phyloP scores from a whole-genome alignment of 148 eudicot species.

The Arbutus unedo region DNA sequence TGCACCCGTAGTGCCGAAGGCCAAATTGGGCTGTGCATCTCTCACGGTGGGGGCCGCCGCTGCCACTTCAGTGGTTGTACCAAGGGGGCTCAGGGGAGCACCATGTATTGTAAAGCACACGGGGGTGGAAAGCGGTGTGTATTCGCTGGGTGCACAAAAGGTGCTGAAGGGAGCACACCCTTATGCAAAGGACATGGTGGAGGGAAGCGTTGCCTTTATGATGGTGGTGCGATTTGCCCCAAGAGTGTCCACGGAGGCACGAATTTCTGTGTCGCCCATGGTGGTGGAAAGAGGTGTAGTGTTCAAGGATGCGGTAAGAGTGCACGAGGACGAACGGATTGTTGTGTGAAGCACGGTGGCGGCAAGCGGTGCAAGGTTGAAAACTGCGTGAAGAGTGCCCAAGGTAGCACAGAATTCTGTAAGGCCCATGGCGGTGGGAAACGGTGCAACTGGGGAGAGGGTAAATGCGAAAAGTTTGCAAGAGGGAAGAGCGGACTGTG shows the following conservation, averaged over 20 bases:
- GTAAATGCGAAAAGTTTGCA: conserved; percentile 91
- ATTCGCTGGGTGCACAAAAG: conserved; percentile 83
- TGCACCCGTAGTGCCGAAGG: conserved; percentile 93
- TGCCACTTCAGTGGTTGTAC: conserved; percentile 58
- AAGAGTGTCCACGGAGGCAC: conserved; percentile 98
- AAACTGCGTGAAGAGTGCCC: conserved; percentile 84
- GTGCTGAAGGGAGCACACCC: conserved; percentile 97
- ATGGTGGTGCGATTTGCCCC: conserved; percentile 95
- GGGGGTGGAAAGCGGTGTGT: conserved; percentile 94
- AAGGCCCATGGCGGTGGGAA: conserved; percentile 98
- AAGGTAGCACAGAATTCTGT: conserved; percentile 94
- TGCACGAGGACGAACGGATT: conserved; percentile 89
- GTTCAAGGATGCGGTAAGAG: conserved; percentile 84
- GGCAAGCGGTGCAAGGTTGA: conserved; percentile 83
- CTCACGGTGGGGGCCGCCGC: conserved; percentile 94
- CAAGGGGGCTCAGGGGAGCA: conserved; percentile 94
- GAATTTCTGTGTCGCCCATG: conserved; percentile 84
- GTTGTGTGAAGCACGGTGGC: conserved; percentile 90
- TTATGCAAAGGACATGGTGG: conserved; percentile 97
- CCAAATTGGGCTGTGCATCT: conserved; percentile 82
- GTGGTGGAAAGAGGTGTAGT: conserved; percentile 89
- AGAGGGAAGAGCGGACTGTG: conserved; percentile 91
- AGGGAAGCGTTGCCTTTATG: conserved; percentile 78
- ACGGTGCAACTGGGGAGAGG: conserved; percentile 69
- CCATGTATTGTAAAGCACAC: conserved; percentile 82